These are phyloP conservation scores for Fusarium musae DNA, from an alignment of 2,329 filamentous ascomycete genomes.

Conservation along the genomic window DNA sequence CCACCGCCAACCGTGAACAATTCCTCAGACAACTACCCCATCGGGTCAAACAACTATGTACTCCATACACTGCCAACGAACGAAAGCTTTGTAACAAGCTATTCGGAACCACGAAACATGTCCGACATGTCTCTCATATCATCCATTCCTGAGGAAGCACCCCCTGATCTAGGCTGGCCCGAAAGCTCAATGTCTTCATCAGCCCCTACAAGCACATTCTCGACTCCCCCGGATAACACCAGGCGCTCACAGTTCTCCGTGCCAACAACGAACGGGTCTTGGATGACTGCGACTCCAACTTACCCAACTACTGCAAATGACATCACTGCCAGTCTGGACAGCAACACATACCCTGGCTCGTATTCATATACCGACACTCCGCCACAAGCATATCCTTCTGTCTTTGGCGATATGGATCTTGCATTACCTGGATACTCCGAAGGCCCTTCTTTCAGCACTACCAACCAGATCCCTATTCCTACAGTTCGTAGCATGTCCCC, in stretches of 20 bases:
- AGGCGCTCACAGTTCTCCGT: slow-evolving; percentile 43
- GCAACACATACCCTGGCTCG: slow-evolving; percentile 43
- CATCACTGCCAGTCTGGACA: slow-evolving; percentile 36
- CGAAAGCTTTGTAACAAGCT: slow-evolving; percentile 26
- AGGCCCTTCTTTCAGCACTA: slow-evolving; percentile 49
- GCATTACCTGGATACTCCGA: slow-evolving; percentile 52
- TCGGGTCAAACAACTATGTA: slow-evolving; percentile 38
- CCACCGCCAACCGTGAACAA: slow-evolving; percentile 25
- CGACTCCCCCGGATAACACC: slow-evolving; percentile 56
- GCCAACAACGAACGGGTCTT: slow-evolving; percentile 47
- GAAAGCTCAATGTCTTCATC: slow-evolving; percentile 58
- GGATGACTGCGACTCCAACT: slow-evolving; percentile 47
- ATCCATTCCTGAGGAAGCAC: slow-evolving; percentile 36
- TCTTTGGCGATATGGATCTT: slow-evolving; percentile 49
- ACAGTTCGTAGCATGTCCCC: slow-evolving; percentile 63
- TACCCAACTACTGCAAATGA: slow-evolving; percentile 37
- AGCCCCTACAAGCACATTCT: slow-evolving; percentile 60
- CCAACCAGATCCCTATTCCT: slow-evolving; percentile 52
- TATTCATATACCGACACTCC: slow-evolving; percentile 45
- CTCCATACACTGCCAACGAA: slow-evolving; percentile 33
- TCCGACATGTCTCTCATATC: slow-evolving; percentile 40
- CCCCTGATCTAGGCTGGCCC: slow-evolving; percentile 44
- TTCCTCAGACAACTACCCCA: slow-evolving; percentile 33
- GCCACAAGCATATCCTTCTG: slow-evolving; percentile 48
- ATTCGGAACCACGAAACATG: slow-evolving; percentile 38